These are phyloP conservation scores for Vitis labrusca DNA, from an alignment of 164 flowering plant genomes.

Conservation along the genomic window DNA sequence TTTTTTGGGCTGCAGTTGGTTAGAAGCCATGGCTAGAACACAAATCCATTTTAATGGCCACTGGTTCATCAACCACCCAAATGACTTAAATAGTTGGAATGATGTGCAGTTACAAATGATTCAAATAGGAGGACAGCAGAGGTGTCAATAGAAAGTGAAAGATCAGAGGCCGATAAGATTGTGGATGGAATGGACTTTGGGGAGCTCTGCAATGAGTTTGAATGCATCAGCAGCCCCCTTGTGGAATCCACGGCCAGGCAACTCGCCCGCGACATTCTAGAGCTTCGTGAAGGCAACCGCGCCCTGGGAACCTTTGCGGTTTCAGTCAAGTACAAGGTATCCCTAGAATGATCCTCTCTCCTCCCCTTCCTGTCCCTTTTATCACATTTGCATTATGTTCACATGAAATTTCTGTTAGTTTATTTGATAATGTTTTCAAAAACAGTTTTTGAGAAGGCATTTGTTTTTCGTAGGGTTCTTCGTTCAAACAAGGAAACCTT, in stretches of 20 bases:
- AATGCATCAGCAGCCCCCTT: slow-evolving; percentile 89
- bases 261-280: slow-evolving; percentile 80
- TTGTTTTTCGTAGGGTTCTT: too few relatives aligned
- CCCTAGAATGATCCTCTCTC: background rate
- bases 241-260: slow-evolving; percentile 92
- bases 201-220: slow-evolving; percentile 92
- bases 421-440: too few relatives aligned
- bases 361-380: too few relatives aligned
- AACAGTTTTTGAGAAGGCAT: too few relatives aligned
- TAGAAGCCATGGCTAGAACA: too few relatives aligned
- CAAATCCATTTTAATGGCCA: too few relatives aligned
- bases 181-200: slow-evolving; percentile 93
- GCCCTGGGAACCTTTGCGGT: slow-evolving; percentile 72
- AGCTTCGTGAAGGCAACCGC: slow-evolving; percentile 82
- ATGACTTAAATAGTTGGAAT: background rate
- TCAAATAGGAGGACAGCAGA: slow-evolving; percentile 17
- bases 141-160: slow-evolving; percentile 18
- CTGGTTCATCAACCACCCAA: too few relatives aligned
- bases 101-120: slow-evolving; percentile 45
- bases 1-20: too few relatives aligned
- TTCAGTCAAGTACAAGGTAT: slow-evolving; percentile 85
- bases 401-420: too few relatives aligned
- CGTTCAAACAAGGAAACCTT: too few relatives aligned
- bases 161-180: slow-evolving; percentile 71
- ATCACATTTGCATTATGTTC: too few relatives aligned